A percentile compares a stretch with the other conserved stretches of the same genome.
These are phyloP conservation scores for Colletotrichum graminicola DNA, from an alignment of 2,329 filamentous ascomycete species.

Conservation along the genomic window DNA sequence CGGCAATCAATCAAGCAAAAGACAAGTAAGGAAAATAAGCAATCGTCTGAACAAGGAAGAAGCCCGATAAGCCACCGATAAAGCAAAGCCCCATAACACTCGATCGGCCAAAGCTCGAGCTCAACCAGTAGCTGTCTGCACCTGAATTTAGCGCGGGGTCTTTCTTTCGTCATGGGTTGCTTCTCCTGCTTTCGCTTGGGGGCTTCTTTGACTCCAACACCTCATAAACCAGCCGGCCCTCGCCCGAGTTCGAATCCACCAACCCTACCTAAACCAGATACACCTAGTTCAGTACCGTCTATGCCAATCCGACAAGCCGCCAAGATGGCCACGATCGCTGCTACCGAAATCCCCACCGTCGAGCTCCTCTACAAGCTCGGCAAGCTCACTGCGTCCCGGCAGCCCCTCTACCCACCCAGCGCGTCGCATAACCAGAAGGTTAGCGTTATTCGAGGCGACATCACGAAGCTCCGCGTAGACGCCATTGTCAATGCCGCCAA, in stretches of 20 bases:
- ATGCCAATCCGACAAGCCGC: constrained; percentile 35
- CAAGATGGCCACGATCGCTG: constrained; percentile 56
- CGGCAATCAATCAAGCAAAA: background rate
- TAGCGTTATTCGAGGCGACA: constrained; percentile 79
- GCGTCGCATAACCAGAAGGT: constrained; percentile 74
- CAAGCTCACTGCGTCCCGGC: constrained; percentile 55
- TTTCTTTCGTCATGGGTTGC: constrained; percentile 36
- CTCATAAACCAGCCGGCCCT: background rate
- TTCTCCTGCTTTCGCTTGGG: constrained; percentile 14
- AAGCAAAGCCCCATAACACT: constrained; percentile 20
- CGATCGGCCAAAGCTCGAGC: constrained; percentile 16
- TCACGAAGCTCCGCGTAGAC: constrained; percentile 82
- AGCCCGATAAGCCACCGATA: constrained; percentile 12
- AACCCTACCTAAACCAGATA: background rate
- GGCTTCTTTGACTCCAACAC: constrained; percentile 17
- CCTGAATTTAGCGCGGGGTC: constrained; percentile 26
- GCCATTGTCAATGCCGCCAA: constrained; percentile 97
- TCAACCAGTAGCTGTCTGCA: background rate
- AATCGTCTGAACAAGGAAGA: background rate
- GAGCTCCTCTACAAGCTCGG: constrained; percentile 73
- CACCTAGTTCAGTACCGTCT: background rate
- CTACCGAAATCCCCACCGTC: constrained; percentile 72
- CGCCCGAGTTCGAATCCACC: background rate
- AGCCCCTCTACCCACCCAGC: constrained; percentile 53
- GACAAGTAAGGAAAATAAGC: too few species aligned